These are phyloP conservation scores for Colletotrichum abscissum DNA, from an alignment of 2,329 filamentous ascomycete species.

Conservation along the genomic window DNA sequence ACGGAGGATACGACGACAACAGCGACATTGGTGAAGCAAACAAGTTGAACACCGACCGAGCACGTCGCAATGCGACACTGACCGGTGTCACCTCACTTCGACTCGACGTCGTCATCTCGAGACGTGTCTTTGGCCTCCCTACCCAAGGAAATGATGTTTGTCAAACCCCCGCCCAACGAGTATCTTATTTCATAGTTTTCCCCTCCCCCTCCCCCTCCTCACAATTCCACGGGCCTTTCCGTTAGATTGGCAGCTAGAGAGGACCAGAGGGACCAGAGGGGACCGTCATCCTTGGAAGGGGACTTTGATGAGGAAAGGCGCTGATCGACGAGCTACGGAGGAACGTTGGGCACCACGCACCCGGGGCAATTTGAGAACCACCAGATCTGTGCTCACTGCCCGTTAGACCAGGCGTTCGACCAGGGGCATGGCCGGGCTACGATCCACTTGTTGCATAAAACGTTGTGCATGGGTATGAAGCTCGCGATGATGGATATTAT, in stretches of 20 bases:
- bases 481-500: neutral
- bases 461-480: neutral
- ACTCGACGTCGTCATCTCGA: neutral
- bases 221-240: conserved; percentile 21
- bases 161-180: conserved; percentile 24
- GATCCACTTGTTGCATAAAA: neutral
- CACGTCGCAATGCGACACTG: neutral
- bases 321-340: conserved; percentile 29
- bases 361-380: conserved; percentile 12
- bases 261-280: neutral
- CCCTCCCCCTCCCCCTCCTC: conserved; percentile 15
- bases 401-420: neutral
- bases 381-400: neutral
- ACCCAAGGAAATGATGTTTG: conserved; percentile 33
- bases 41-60: neutral
- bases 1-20: neutral
- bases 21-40: conserved; percentile 10
- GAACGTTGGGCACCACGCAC: conserved; percentile 17
- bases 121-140: neutral
- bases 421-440: neutral
- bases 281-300: conserved; percentile 18
- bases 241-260: conserved; percentile 22
- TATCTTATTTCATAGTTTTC: conserved; percentile 17
- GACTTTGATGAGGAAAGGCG: conserved; percentile 21
- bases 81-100: neutral